Conservation (phyloP, 2,329 filamentous ascomycete species). For the Diplodia intermedia region DNA sequence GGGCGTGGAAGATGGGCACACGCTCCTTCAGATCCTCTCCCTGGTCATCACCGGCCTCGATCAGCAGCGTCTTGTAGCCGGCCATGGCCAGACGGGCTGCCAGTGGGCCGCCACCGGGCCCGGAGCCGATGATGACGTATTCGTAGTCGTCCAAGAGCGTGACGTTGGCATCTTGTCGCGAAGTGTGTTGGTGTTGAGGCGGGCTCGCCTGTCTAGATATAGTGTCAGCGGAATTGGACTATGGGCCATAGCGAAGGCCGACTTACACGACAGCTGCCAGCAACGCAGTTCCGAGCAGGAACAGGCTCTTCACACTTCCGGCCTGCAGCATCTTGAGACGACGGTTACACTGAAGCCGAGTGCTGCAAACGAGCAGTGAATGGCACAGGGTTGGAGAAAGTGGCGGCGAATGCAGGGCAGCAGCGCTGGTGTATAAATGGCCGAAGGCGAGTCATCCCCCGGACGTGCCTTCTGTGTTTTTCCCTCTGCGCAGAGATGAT, state of each 20-base stretch:
- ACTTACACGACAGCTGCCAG: not conserved
- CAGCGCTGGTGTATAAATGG: not conserved
- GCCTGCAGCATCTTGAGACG: not conserved
- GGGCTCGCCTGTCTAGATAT: not conserved
- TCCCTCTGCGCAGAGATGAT: not conserved
- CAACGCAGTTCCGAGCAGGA: not conserved
- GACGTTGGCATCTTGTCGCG: not conserved
- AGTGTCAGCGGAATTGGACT: not conserved
- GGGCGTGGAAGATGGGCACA: conserved; percentile 62
- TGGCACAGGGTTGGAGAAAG: not conserved
- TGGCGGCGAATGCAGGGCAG: not conserved
- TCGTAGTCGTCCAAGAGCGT: conserved; percentile 55
- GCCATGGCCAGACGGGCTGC: conserved; percentile 65
- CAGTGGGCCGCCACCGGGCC: conserved; percentile 65
- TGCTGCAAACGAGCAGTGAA: not conserved
- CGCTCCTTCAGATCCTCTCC: conserved; percentile 58
- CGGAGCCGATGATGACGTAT: conserved; percentile 68
- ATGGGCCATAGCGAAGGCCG: not conserved
- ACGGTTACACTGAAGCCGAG: not conserved
- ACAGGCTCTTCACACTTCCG: conserved; percentile 2
- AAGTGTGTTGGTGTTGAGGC: conserved; percentile 3
- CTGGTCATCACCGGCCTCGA: conserved; percentile 67
- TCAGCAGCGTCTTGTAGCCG: conserved; percentile 65
- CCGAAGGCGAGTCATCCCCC: not conserved
- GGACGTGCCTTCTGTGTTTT: not conserved